Conservation (phyloP, 1,284 basidiomycete species). For the Amylostereum areolatum region DNA sequence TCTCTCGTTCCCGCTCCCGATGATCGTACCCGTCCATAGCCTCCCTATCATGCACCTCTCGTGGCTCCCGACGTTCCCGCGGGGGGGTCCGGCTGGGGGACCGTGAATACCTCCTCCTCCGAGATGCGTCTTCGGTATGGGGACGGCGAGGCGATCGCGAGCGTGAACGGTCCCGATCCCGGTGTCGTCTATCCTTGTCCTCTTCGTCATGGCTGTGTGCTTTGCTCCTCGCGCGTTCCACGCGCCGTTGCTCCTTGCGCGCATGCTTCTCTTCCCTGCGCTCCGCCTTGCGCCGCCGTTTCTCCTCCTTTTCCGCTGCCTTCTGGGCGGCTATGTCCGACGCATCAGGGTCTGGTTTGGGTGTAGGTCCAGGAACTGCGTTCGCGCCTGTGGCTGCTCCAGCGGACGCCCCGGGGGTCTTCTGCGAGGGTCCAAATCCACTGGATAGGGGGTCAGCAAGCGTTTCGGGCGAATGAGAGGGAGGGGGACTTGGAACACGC, state of each 20-base stretch:
- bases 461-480: background rate
- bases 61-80: constrained; percentile 15
- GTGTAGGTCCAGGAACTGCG: constrained; percentile 18
- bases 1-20: constrained; percentile 39
- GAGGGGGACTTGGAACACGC: background rate
- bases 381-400: constrained; percentile 30
- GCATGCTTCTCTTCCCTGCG: constrained; percentile 53
- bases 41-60: constrained; percentile 8
- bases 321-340: constrained; percentile 23
- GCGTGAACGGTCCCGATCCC: constrained; percentile 25
- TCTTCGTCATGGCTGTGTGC: constrained; percentile 1
- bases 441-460: constrained; percentile 25
- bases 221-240: constrained; percentile 20
- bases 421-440: constrained; percentile 57
- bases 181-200: constrained; percentile 14
- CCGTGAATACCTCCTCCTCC: constrained; percentile 13
- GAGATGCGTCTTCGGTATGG: constrained; percentile 10
- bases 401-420: constrained; percentile 22
- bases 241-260: constrained; percentile 40
- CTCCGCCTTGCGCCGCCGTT: constrained; percentile 49
- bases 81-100: constrained; percentile 20
- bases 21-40: constrained; percentile 32
- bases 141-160: constrained; percentile 37
- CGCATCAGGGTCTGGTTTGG: constrained; percentile 13
- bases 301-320: constrained; percentile 50